Conservation (phyloP, 495 filamentous ascomycete species). For the Bacidia rubella region DNA sequence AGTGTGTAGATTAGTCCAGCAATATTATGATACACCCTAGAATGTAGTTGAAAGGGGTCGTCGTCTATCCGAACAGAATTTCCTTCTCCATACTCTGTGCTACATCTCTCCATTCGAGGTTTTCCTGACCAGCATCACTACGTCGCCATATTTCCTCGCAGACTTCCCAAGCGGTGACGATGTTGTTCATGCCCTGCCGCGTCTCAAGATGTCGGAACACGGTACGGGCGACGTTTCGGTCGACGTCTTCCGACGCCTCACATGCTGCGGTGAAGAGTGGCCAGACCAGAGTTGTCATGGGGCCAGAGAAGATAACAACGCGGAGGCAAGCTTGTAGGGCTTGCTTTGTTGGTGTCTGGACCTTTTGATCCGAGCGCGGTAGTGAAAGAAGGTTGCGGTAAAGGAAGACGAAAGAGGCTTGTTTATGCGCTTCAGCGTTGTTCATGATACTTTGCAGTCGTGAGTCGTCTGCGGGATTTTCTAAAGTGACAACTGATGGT, state of each 20-base stretch:
- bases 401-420: slow-evolving; percentile 46
- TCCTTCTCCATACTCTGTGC: slow-evolving; percentile 37
- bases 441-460: slow-evolving; percentile 33
- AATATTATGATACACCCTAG: not conserved
- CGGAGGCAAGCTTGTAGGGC: slow-evolving; percentile 38
- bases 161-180: slow-evolving; percentile 42
- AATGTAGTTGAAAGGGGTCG: not conserved
- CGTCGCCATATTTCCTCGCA: slow-evolving; percentile 44
- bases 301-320: slow-evolving; percentile 37
- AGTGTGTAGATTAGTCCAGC: not conserved
- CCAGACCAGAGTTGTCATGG: slow-evolving; percentile 48
- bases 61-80: slow-evolving; percentile 38
- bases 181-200: slow-evolving; percentile 49
- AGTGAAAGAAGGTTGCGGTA: slow-evolving; percentile 40
- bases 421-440: slow-evolving; percentile 49
- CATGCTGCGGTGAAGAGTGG: slow-evolving; percentile 46
- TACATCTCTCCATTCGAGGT: slow-evolving; percentile 32
- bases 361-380: slow-evolving; percentile 28
- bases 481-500: slow-evolving; percentile 18
- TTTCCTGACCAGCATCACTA: slow-evolving; percentile 27
- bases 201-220: slow-evolving; percentile 36
- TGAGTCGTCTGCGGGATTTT: slow-evolving; percentile 20
- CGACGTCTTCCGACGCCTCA: slow-evolving; percentile 33
- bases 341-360: slow-evolving; percentile 37
- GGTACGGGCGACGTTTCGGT: slow-evolving; percentile 28